These are phyloP conservation scores for Picocystis sp. DNA, from an alignment of 163 green algal species.

Conservation along the genomic window DNA sequence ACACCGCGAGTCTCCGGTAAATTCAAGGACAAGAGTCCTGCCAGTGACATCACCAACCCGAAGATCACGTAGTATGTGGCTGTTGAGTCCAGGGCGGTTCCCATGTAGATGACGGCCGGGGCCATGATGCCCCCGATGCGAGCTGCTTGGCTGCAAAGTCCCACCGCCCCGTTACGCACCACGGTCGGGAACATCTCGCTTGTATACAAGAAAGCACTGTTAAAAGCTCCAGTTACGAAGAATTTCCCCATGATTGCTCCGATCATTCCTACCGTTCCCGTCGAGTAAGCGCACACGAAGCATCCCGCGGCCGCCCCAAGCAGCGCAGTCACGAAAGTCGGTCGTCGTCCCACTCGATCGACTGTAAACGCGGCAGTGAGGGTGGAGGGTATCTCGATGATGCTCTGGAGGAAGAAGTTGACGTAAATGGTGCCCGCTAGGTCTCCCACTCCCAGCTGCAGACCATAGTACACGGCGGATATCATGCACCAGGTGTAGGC, in stretches of 20 bases:
- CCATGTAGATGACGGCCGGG: constrained; percentile 2
- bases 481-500: constrained; percentile 11
- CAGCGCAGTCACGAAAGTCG: no score
- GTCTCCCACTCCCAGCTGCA: constrained; percentile 15
- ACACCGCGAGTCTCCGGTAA: no score
- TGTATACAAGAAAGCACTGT: constrained; percentile 20
- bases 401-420: constrained; percentile 14
- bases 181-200: constrained; percentile 26
- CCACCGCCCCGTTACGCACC: constrained; percentile 13
- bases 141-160: constrained; percentile 16
- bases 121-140: constrained; percentile 18
- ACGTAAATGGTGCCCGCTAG: constrained; percentile 15
- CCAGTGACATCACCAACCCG: no score
- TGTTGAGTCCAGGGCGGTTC: no score
- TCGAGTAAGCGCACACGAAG: no score
- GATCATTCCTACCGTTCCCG: neutral
- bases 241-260: constrained; percentile 25
- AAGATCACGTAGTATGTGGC: no score
- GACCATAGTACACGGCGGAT: constrained; percentile 17
- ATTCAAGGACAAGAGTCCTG: no score
- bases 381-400: constrained; percentile 8
- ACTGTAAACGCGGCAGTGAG: constrained; percentile 1
- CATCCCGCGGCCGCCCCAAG: no score
- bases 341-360: neutral
- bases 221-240: constrained; percentile 10